Percentiles rank a stretch among this genome's conserved stretches.
Conservation (phyloP, 2,329 filamentous ascomycete species). For the Westerdykella ornata region DNA sequence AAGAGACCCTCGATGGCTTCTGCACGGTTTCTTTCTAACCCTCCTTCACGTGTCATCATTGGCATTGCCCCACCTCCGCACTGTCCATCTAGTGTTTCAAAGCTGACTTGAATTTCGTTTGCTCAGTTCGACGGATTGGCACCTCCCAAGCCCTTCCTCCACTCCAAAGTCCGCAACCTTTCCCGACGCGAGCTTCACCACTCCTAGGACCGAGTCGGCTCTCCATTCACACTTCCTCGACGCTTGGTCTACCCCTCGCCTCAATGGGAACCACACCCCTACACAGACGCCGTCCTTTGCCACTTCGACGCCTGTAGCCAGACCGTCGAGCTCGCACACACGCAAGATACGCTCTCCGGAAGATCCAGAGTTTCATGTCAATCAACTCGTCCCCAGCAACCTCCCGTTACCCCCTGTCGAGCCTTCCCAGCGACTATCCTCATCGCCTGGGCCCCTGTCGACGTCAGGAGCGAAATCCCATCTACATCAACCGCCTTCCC, state of each 20-base stretch:
- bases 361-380: constrained; percentile 52
- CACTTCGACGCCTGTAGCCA: constrained; percentile 32
- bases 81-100: constrained; percentile 18
- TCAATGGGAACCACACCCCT: constrained; percentile 38
- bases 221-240: constrained; percentile 44
- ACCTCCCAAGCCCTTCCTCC: constrained; percentile 46
- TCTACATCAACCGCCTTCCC: constrained; percentile 11
- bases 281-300: constrained; percentile 38
- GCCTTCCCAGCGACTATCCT: constrained; percentile 52
- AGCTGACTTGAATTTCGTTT: constrained; percentile 30
- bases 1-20: neutral
- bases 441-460: constrained; percentile 47
- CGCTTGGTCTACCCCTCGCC: constrained; percentile 44
- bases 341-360: constrained; percentile 32
- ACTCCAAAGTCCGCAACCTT: constrained; percentile 43
- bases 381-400: constrained; percentile 52
- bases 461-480: constrained; percentile 9
- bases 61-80: constrained; percentile 3
- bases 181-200: constrained; percentile 39
- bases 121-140: constrained; percentile 43
- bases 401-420: constrained; percentile 55
- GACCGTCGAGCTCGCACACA: constrained; percentile 32
- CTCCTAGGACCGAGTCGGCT: constrained; percentile 39
- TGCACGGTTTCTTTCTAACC: constrained; percentile 4
- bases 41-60: constrained; percentile 1